Evolutionary conservation across 208 protist species (phyloP).

Genomic region (Acanthamoeba castellanii): DNA sequence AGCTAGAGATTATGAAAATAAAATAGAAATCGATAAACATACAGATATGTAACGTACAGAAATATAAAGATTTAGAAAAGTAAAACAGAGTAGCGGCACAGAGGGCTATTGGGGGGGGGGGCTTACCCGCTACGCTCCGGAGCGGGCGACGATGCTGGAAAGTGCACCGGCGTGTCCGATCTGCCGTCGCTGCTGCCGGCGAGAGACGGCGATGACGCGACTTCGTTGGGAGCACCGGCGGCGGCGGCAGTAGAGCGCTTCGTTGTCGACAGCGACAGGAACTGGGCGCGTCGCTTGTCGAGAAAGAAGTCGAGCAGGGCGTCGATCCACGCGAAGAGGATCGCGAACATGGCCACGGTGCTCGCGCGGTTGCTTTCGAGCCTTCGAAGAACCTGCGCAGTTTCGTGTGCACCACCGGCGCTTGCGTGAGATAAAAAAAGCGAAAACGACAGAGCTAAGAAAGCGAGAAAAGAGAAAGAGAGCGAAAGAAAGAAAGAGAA

Average conservation of each 20-base stretch:
- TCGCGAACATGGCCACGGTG: background rate
- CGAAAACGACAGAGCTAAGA: background rate
- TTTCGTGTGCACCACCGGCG: background rate
- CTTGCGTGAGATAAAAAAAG: background rate
- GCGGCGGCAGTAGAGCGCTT: background rate
- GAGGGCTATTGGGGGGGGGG: too few relatives aligned
- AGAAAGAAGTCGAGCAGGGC: background rate
- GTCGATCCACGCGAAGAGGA: background rate
- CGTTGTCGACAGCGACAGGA: background rate
- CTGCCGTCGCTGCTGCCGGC: background rate
- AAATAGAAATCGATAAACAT: too few relatives aligned
- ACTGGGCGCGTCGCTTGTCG: background rate
- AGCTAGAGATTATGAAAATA: background rate
- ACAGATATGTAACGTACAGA: too few relatives aligned
- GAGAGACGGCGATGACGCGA: background rate
- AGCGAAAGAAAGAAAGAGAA: too few relatives aligned
- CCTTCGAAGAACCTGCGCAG: background rate
- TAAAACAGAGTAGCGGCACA: too few relatives aligned
- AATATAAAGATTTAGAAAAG: too few relatives aligned
- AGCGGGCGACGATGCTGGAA: background rate
- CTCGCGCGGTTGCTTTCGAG: background rate
- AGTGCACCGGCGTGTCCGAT: background rate
- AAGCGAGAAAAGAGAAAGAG: too few relatives aligned
- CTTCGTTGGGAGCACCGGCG: background rate
- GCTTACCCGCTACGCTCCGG: background rate